A percentile compares a stretch with the other conserved stretches of the same genome.
Conservation (phyloP, 768 basidiomycete species). For the Suillus bovinus region DNA sequence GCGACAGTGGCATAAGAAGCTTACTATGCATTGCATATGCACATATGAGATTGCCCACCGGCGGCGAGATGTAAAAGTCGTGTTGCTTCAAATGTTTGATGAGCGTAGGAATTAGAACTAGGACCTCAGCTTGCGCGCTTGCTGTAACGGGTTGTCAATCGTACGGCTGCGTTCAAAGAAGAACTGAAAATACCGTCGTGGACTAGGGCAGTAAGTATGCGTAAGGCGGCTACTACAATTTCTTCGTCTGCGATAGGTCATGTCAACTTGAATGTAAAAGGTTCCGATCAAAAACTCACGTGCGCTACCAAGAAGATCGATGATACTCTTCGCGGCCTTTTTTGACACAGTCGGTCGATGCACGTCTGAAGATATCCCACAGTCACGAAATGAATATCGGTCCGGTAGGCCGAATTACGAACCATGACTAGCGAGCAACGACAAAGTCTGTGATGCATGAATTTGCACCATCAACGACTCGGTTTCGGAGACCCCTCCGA, state of each 20-base stretch:
- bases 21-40: constrained; percentile 1
- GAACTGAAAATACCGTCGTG: background rate
- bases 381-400: background rate
- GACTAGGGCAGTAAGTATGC: constrained; percentile 11
- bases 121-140: background rate
- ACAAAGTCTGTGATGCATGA: constrained; percentile 8
- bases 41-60: constrained; percentile 8
- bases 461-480: constrained; percentile 6
- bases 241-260: background rate
- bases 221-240: constrained; percentile 4
- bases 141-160: background rate
- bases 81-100: constrained; percentile 4
- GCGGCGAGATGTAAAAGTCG: constrained; percentile 9
- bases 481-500: background rate
- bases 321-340: constrained; percentile 2
- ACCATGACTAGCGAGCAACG: constrained; percentile 2
- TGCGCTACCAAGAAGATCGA: background rate
- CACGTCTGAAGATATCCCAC: background rate
- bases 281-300: background rate
- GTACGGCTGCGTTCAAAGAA: background rate
- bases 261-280: background rate
- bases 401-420: background rate
- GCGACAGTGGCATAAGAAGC: too few species aligned
- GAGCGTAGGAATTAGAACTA: background rate
- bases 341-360: constrained; percentile 2